Conservation (phyloP, 371 early-diverging fungal species). For the Mucor mucedo region DNA sequence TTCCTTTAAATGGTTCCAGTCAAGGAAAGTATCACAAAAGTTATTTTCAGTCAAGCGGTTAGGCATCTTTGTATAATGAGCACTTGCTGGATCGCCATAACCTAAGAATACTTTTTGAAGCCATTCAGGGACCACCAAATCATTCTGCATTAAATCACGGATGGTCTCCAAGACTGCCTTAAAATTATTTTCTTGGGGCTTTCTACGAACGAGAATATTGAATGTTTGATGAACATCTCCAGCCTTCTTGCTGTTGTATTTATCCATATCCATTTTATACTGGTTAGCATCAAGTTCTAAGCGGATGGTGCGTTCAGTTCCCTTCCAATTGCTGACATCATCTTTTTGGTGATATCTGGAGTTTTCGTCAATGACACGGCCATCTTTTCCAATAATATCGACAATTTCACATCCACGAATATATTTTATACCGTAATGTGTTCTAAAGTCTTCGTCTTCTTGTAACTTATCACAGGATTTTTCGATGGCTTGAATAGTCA, state of each 20-base stretch:
- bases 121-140: slow-evolving; percentile 88
- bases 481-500: slow-evolving; percentile 73
- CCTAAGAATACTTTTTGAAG: slow-evolving; percentile 88
- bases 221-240: slow-evolving; percentile 80
- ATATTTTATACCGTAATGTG: slow-evolving; percentile 76
- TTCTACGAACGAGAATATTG: slow-evolving; percentile 88
- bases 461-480: slow-evolving; percentile 47
- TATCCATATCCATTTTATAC: slow-evolving; percentile 63
- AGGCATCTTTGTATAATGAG: slow-evolving; percentile 68
- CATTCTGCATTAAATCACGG: slow-evolving; percentile 83
- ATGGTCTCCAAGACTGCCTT: slow-evolving; percentile 89
- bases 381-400: slow-evolving; percentile 77
- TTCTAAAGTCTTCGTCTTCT: slow-evolving; percentile 59
- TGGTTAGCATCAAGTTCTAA: slow-evolving; percentile 89
- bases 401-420: slow-evolving; percentile 90
- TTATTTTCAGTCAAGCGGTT: slow-evolving; percentile 61
- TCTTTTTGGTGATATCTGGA: slow-evolving; percentile 43
- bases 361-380: slow-evolving; percentile 64
- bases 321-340: slow-evolving; percentile 49
- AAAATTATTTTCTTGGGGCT: slow-evolving; percentile 91
- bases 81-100: slow-evolving; percentile 89
- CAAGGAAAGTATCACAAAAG: slow-evolving; percentile 88
- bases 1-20: slow-evolving; percentile 76
- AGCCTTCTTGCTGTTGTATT: slow-evolving; percentile 32
- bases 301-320: slow-evolving; percentile 69